A percentile compares a stretch with the other conserved stretches of the same genome.
Evolutionary conservation across 345 rosid genomes (phyloP).

Genomic region (Rhodomyrtus tomentosa): DNA sequence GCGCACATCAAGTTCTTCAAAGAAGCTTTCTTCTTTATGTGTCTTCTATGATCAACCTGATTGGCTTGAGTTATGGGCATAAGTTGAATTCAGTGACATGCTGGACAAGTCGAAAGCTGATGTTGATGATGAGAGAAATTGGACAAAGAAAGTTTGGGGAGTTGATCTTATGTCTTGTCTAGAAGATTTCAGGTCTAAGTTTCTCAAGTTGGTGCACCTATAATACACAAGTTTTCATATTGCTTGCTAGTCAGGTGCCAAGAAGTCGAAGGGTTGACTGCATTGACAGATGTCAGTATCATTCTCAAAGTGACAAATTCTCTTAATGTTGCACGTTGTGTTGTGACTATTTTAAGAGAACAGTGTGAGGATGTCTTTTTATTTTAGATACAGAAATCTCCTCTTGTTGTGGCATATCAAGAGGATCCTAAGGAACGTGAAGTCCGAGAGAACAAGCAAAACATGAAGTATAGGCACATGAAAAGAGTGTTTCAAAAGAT

Average conservation of each 20-base stretch:
- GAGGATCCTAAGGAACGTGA: too few species aligned
- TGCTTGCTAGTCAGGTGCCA: constrained; percentile 65
- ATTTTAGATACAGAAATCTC: too few species aligned
- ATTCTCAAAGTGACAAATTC: constrained; percentile 65
- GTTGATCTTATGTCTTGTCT: constrained; percentile 37
- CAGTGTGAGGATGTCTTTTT: constrained; percentile 87
- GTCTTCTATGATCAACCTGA: too few species aligned
- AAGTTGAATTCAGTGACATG: too few species aligned
- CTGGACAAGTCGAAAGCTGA: constrained; percentile 51
- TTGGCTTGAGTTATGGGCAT: too few species aligned
- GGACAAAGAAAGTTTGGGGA: constrained; percentile 63
- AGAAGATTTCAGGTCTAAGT: constrained; percentile 59
- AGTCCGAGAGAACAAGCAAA: too few species aligned
- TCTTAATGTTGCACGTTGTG: constrained; percentile 50
- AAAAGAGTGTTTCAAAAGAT: too few species aligned
- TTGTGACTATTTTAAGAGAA: constrained; percentile 61
- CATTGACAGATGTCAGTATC: constrained; percentile 67
- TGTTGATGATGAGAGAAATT: constrained; percentile 49
- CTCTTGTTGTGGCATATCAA: too few species aligned
- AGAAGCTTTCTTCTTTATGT: too few species aligned
- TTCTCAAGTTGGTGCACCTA: constrained; percentile 60
- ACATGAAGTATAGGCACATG: too few species aligned
- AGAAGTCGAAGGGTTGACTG: constrained; percentile 93
- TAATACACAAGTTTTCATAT: constrained; percentile 51
- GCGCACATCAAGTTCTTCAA: too few species aligned